Evolutionary conservation across 1,284 basidiomycete genomes (phyloP).

Genomic region (Moniliophthora roreri): DNA sequence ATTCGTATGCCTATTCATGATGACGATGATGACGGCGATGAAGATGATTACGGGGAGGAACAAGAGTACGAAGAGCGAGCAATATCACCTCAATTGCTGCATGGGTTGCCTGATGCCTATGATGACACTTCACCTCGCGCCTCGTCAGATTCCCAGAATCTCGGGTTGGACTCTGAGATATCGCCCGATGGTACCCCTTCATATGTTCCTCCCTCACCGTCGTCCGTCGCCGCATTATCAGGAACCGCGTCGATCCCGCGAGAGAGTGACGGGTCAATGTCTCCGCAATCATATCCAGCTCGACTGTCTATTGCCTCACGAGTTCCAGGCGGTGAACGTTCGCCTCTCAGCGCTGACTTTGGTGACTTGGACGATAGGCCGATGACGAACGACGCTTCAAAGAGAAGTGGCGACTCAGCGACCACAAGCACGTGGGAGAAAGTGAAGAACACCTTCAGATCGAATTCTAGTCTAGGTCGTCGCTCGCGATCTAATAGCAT

Average conservation of each 20-base stretch:
- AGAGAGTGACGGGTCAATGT: conserved; percentile 47
- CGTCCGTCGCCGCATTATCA: conserved; percentile 45
- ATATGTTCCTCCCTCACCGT: conserved; percentile 49
- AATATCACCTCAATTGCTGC: conserved; percentile 40
- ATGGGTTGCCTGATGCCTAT: conserved; percentile 36
- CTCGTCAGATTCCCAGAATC: conserved; percentile 55
- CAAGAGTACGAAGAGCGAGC: conserved; percentile 44
- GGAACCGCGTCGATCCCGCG: conserved; percentile 38
- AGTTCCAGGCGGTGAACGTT: conserved; percentile 46
- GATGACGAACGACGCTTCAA: conserved; percentile 45
- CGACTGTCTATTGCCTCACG: conserved; percentile 63
- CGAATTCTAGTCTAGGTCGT: conserved; percentile 62
- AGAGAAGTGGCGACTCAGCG: conserved; percentile 50
- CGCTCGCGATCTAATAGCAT: conserved; percentile 78
- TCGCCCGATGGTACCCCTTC: conserved; percentile 47
- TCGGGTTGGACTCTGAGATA: conserved; percentile 61
- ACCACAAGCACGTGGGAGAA: conserved; percentile 70
- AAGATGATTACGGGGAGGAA: conserved; percentile 34
- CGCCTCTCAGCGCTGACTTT: conserved; percentile 52
- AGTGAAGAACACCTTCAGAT: conserved; percentile 61
- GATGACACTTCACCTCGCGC: conserved; percentile 49
- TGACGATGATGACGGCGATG: conserved; percentile 54
- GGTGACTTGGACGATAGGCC: conserved; percentile 57
- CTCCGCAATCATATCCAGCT: conserved; percentile 54
- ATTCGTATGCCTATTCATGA: conserved; percentile 63